Evolutionary conservation across 1,139 yeast species (phyloP).

Genomic region (Insectozyma bohioensis): DNA sequence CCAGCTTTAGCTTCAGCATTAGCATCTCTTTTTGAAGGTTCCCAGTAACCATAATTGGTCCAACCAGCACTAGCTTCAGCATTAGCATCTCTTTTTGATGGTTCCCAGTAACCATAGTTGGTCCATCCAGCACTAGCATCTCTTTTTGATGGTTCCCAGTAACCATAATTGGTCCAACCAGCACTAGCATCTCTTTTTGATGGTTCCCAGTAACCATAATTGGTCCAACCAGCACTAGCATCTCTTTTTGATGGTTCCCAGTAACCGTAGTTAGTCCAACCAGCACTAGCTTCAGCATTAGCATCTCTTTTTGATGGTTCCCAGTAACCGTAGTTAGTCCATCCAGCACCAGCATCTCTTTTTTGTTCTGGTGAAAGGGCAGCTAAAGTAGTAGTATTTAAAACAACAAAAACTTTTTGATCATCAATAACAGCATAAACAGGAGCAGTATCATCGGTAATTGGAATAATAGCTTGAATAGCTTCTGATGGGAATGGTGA

Average conservation of each 20-base stretch:
- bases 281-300: conserved; percentile 6
- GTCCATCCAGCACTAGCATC: conserved; percentile 11
- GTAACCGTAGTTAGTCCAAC: conserved; percentile 8
- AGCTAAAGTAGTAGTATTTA: conserved; percentile 8
- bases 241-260: conserved; percentile 9
- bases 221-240: conserved; percentile 10
- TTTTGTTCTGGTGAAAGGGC: conserved; percentile 1
- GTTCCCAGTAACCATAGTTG: conserved; percentile 6
- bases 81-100: conserved; percentile 10
- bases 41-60: conserved; percentile 12
- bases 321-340: conserved; percentile 7
- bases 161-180: conserved; percentile 6
- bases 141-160: conserved; percentile 11
- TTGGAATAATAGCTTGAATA: conserved; percentile 8
- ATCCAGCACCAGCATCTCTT: conserved; percentile 10
- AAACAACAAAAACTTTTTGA: conserved; percentile 8
- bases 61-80: conserved; percentile 8
- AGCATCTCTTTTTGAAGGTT: conserved; percentile 14
- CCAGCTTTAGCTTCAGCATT: conserved; percentile 7
- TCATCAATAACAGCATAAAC: conserved; percentile 6
- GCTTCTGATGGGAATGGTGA: conserved; percentile 10
- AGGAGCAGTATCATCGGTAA: conserved; percentile 9
- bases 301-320: conserved; percentile 13
- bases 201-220: conserved; percentile 7
- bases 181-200: conserved; percentile 13